These are phyloP conservation scores for Neurospora sp. DNA, from an alignment of 495 filamentous ascomycete genomes.

Conservation along the genomic window DNA sequence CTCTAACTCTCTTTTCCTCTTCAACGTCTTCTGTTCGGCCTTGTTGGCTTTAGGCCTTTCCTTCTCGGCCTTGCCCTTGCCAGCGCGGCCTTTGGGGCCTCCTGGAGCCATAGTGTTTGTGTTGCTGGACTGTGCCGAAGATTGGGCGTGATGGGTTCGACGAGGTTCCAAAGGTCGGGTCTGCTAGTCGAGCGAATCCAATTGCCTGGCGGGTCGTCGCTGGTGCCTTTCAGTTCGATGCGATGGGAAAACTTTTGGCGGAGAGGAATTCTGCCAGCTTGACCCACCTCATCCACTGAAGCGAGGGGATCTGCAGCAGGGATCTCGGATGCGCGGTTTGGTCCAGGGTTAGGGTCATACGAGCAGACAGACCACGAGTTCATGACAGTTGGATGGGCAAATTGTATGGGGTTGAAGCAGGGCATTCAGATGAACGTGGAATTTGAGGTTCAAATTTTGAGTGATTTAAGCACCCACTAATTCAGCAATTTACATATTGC, in stretches of 20 bases:
- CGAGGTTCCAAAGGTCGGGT: background rate
- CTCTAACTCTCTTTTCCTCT: conserved; percentile 40
- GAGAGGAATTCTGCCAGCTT: conserved; percentile 23
- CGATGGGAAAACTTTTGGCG: conserved; percentile 23
- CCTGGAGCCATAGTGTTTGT: conserved; percentile 12
- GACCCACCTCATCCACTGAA: conserved; percentile 7
- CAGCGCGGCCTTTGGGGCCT: conserved; percentile 7
- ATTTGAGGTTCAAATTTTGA: background rate
- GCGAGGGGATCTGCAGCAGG: background rate
- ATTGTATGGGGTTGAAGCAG: background rate
- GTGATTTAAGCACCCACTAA: background rate
- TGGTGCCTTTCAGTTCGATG: background rate
- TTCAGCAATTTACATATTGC: background rate
- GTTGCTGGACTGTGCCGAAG: background rate
- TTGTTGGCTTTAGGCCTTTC: conserved; percentile 20
- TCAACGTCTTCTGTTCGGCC: conserved; percentile 26
- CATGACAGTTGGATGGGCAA: background rate
- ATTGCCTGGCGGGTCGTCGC: background rate
- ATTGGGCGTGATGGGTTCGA: conserved; percentile 10
- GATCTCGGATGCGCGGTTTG: background rate
- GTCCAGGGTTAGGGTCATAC: background rate
- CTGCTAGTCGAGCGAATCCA: background rate
- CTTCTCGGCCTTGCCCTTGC: conserved; percentile 5
- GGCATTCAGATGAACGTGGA: background rate
- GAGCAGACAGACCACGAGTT: background rate